Evolutionary conservation across 345 rosid genomes (phyloP), one percentile per base, ranked within the genome.

Genomic region (Laguncularia racemosa): DNA sequence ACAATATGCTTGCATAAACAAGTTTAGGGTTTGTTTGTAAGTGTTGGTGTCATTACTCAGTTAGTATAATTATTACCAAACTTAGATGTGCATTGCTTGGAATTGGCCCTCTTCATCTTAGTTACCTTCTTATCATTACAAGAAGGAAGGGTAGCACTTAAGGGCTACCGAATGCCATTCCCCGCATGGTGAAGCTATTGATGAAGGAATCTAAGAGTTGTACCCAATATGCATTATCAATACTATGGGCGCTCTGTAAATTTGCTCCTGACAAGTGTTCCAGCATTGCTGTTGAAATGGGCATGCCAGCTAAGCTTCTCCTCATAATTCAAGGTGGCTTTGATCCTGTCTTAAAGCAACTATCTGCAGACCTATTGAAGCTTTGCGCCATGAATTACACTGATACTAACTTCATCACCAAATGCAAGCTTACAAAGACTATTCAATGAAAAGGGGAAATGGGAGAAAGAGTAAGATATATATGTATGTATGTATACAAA

Each of bases 401-500:
- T 0, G 69, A 65, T 40, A 52, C 69, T 0, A 58, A 28, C 13
- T 65, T 65, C 69, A 65, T 65, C 28, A 58, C 63, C 47, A 65
- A 65, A 57, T 65, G 69, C 55, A 65, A 65, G 69, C 69, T 65
- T 28, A 65, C 69, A 10, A 65, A 63, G 55, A 58, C 69, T 6
- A 57, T 65, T 13, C 69, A 65, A 47, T 65, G 51, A 58, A 3
- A 17, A 33, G 10, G 9, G 40, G 40, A 1, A 33, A 33, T n/a
- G n/a, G n/a, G n/a, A n/a, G n/a, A n/a, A n/a, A n/a, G n/a, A n/a
- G n/a, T n/a, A n/a, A n/a, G n/a, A n/a, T n/a, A n/a, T n/a, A n/a
- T n/a, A n/a, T n/a, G n/a, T n/a, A n/a, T n/a, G n/a, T n/a, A n/a
- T n/a, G n/a, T n/a, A n/a, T n/a, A n/a, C n/a, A n/a, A n/a, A n/a